Conservation (phyloP, 2,329 filamentous ascomycete genomes). For the Pleoardoris graminearum region DNA sequence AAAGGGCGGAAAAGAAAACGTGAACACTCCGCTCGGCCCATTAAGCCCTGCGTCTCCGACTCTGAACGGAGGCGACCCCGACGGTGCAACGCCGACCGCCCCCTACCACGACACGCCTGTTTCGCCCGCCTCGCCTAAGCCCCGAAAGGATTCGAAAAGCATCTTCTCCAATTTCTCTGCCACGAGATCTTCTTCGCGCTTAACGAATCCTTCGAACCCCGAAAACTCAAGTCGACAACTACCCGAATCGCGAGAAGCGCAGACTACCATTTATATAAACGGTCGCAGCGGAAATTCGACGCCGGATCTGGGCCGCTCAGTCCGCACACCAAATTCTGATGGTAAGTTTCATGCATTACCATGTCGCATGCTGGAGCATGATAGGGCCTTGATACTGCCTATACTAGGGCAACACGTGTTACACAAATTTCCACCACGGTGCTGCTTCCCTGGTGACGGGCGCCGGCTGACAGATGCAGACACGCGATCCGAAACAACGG, state of each 20-base stretch:
- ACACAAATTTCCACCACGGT: not conserved
- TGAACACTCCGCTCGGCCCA: conserved; percentile 37
- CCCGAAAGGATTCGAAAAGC: conserved; percentile 44
- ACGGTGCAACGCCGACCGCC: conserved; percentile 36
- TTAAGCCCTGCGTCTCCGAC: conserved; percentile 39
- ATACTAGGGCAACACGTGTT: not conserved
- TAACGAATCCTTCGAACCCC: conserved; percentile 41
- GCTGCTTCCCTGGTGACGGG: not conserved
- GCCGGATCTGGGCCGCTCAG: conserved; percentile 49
- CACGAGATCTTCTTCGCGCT: conserved; percentile 51
- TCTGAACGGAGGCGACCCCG: conserved; percentile 21
- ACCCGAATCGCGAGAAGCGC: conserved; percentile 36
- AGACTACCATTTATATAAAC: conserved; percentile 44
- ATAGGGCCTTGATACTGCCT: too few species aligned
- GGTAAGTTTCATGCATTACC: conserved; percentile 23
- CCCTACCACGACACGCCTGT: conserved; percentile 37
- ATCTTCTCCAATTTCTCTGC: conserved; percentile 56
- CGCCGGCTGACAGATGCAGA: conserved; percentile 27
- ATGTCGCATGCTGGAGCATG: not conserved
- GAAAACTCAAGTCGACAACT: conserved; percentile 41
- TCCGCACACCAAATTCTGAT: conserved; percentile 43
- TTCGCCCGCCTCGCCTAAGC: conserved; percentile 41
- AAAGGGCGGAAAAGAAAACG: conserved; percentile 33
- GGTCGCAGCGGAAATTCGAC: conserved; percentile 52
- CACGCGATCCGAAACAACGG: conserved; percentile 36